Evolutionary conservation across 2,329 filamentous ascomycete species (phyloP).

Genomic region (Triangularia setosa): DNA sequence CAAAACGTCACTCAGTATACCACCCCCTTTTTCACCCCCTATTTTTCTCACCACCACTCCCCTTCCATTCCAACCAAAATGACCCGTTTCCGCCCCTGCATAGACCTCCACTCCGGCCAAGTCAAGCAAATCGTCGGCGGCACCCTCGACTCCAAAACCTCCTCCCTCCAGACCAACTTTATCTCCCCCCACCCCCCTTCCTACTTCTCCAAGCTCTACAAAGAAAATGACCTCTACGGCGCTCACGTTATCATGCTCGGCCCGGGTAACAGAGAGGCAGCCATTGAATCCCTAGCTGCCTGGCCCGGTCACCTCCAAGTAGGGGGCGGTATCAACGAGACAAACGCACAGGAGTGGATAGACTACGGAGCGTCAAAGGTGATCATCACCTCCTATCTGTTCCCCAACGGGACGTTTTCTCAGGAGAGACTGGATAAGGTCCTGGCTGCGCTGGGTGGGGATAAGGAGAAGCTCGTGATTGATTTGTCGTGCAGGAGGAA

Average conservation of each 20-base stretch:
- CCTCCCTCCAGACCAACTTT: slow-evolving; percentile 82
- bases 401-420: slow-evolving; percentile 79
- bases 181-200: slow-evolving; percentile 78
- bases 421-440: slow-evolving; percentile 71
- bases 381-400: slow-evolving; percentile 94
- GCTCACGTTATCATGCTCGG: slow-evolving; percentile 97
- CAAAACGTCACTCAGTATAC: not conserved
- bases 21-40: slow-evolving; percentile 11
- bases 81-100: slow-evolving; percentile 94
- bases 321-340: slow-evolving; percentile 86
- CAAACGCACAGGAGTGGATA: slow-evolving; percentile 83
- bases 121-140: slow-evolving; percentile 99
- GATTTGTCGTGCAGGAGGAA: slow-evolving; percentile 86
- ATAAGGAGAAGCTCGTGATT: slow-evolving; percentile 81
- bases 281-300: slow-evolving; percentile 67
- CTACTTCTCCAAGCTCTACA: slow-evolving; percentile 80
- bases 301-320: slow-evolving; percentile 85
- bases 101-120: slow-evolving; percentile 93
- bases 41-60: not conserved
- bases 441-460: slow-evolving; percentile 65
- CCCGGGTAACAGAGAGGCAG: slow-evolving; percentile 77
- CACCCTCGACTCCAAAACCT: slow-evolving; percentile 67
- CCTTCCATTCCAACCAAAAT: slow-evolving; percentile 37
- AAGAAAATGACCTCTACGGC: slow-evolving; percentile 66
- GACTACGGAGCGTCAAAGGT: slow-evolving; percentile 87